phyloP scores from a whole-genome alignment of 2,329 filamentous ascomycete genomes.

The Lecanicillium sp. region DNA sequence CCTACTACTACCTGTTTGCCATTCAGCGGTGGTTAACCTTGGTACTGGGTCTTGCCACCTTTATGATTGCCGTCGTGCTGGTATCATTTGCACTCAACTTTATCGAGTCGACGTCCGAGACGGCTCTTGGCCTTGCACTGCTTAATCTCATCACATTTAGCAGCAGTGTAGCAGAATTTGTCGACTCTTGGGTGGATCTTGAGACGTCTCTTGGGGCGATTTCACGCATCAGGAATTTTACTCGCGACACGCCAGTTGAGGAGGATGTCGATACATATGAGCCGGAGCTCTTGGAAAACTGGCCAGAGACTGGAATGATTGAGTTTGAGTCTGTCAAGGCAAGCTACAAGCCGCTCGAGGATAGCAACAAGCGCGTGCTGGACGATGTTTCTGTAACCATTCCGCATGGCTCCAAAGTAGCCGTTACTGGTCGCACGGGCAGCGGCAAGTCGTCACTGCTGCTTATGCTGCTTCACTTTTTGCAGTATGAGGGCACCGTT shows the following conservation, averaged over 20 bases:
- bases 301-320: constrained; percentile 1
- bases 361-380: too few relatives aligned
- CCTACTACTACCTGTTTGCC: constrained; percentile 44
- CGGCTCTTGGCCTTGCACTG: constrained; percentile 9
- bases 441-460: too few relatives aligned
- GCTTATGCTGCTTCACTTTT: too few relatives aligned
- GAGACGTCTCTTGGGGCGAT: constrained; percentile 6
- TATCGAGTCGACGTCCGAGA: constrained; percentile 1
- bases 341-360: neutral
- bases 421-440: too few relatives aligned
- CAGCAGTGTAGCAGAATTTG: constrained; percentile 15
- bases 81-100: constrained; percentile 31
- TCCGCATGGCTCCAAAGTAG: too few relatives aligned
- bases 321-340: constrained; percentile 1
- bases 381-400: too few relatives aligned
- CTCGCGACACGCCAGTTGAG: neutral
- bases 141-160: constrained; percentile 16
- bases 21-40: constrained; percentile 47
- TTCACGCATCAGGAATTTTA: constrained; percentile 1
- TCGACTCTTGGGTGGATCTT: constrained; percentile 17
- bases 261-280: neutral
- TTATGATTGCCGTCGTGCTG: constrained; percentile 32
- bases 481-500: too few relatives aligned
- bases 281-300: neutral
- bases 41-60: constrained; percentile 37